Conservation (phyloP, 768 basidiomycete species). For the Tylopilus vinaceipallidus region DNA sequence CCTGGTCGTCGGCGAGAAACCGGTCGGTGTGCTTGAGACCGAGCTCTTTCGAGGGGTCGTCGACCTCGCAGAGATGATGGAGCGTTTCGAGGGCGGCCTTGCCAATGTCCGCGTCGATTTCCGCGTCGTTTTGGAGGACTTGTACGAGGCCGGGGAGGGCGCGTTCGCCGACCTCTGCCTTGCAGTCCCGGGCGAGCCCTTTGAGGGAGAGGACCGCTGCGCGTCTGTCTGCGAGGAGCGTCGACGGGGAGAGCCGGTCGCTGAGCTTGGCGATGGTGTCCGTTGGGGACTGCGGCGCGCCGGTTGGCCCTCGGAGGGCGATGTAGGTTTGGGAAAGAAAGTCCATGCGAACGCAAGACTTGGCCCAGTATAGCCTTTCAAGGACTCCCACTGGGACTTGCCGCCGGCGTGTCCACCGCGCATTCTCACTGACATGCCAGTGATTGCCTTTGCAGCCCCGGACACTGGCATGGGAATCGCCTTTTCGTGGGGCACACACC, state of each 20-base stretch:
- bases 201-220: constrained; percentile 94
- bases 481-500: too few relatives aligned
- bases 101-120: constrained; percentile 87
- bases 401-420: too few relatives aligned
- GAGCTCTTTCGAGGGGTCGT: constrained; percentile 57
- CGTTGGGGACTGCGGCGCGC: constrained; percentile 75
- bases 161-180: constrained; percentile 78
- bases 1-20: constrained; percentile 69
- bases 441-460: too few relatives aligned
- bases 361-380: not conserved
- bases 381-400: not conserved
- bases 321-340: constrained; percentile 85
- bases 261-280: constrained; percentile 88
- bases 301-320: constrained; percentile 80
- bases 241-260: constrained; percentile 87
- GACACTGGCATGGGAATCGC: too few relatives aligned
- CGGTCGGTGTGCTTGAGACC: constrained; percentile 82
- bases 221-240: constrained; percentile 85
- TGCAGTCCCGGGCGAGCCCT: constrained; percentile 88
- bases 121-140: constrained; percentile 83
- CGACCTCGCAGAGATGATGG: constrained; percentile 78
- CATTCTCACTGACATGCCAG: too few relatives aligned
- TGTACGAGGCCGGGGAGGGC: constrained; percentile 78
- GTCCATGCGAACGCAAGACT: constrained; percentile 50
- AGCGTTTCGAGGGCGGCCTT: constrained; percentile 93